Conservation (phyloP, 192 early-diverging fungal genomes). For the Linnemannia hyalina region DNA sequence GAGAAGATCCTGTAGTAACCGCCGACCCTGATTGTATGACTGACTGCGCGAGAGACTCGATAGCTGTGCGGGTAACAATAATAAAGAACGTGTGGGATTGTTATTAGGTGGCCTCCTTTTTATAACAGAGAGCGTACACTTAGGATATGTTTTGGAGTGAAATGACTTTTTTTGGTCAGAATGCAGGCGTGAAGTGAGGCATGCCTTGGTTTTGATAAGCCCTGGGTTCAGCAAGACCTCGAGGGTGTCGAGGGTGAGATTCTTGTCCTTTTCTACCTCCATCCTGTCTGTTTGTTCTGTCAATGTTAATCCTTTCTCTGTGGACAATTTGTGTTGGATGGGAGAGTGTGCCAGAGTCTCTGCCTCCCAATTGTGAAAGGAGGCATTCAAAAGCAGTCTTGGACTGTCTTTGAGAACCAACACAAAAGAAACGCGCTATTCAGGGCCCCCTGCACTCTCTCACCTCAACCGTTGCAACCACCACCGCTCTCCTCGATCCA, state of each 20-base stretch:
- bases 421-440: neutral
- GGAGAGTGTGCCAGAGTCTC: too few relatives aligned
- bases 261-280: neutral
- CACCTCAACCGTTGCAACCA: neutral
- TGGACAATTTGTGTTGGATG: too few relatives aligned
- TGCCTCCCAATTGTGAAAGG: too few relatives aligned
- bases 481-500: neutral
- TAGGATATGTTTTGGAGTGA: too few relatives aligned
- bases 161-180: neutral
- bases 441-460: neutral
- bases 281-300: neutral
- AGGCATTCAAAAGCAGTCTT: neutral
- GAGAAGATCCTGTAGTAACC: slow-evolving; percentile 37
- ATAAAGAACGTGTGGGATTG: neutral
- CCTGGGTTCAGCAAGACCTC: slow-evolving; percentile 45
- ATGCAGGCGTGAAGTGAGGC: neutral
- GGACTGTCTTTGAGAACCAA: neutral
- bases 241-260: slow-evolving; percentile 34
- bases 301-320: too few relatives aligned
- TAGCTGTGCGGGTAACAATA: slow-evolving; percentile 10
- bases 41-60: slow-evolving; percentile 6
- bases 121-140: neutral
- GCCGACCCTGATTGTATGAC: slow-evolving; percentile 23
- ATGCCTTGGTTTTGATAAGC: slow-evolving; percentile 41
- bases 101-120: neutral